Evolutionary conservation across 2,329 filamentous ascomycete species (phyloP).

Genomic region (Fusarium brachygibbosum): DNA sequence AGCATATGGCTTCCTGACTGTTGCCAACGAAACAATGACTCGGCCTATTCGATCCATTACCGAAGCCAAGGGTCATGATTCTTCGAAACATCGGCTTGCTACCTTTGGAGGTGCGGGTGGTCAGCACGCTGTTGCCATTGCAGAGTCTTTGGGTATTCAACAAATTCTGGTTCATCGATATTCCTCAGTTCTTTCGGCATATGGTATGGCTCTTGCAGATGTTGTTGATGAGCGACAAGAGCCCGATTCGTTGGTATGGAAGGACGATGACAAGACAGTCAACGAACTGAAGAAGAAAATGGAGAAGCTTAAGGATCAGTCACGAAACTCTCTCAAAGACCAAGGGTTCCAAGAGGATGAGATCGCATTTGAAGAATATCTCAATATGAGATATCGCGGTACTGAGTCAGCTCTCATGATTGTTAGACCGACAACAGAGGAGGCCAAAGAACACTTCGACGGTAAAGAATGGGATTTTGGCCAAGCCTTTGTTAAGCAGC

Average conservation of each 20-base stretch:
- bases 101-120: constrained; percentile 94
- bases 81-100: constrained; percentile 88
- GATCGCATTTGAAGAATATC: constrained; percentile 89
- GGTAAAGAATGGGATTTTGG: constrained; percentile 86
- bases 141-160: constrained; percentile 83
- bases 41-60: constrained; percentile 90
- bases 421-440: constrained; percentile 76
- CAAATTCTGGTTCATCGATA: constrained; percentile 90
- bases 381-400: constrained; percentile 93
- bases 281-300: constrained; percentile 79
- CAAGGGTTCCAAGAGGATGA: constrained; percentile 84
- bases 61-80: constrained; percentile 92
- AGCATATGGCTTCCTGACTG: constrained; percentile 88
- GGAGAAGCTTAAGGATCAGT: constrained; percentile 82
- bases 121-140: constrained; percentile 93
- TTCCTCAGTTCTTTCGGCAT: constrained; percentile 89
- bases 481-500: constrained; percentile 85
- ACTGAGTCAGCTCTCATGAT: constrained; percentile 95
- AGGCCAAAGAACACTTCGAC: constrained; percentile 69
- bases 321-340: constrained; percentile 73
- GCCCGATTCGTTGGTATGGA: constrained; percentile 75
- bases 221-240: constrained; percentile 93
- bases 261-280: constrained; percentile 68
- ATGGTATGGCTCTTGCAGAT: constrained; percentile 93
- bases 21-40: constrained; percentile 93